Evolutionary conservation across 2,329 filamentous ascomycete species (phyloP).

Genomic region (Rutstroemia sp.): DNA sequence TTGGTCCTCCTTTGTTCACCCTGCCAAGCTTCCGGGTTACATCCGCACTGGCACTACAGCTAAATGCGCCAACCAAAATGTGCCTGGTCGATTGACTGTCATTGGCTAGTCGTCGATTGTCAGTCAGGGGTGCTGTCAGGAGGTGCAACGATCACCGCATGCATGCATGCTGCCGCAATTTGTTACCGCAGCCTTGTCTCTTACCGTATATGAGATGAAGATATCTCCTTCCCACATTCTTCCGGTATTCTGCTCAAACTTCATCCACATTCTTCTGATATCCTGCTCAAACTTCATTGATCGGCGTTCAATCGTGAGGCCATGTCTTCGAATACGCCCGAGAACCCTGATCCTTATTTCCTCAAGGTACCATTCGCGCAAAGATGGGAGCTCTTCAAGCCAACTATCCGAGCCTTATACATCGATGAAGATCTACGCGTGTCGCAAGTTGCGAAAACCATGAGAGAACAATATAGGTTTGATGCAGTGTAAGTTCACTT

Average conservation of each 20-base stretch:
- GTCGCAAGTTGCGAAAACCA: not conserved
- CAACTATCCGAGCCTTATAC: not conserved
- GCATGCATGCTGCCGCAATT: not conserved
- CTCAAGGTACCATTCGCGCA: not conserved
- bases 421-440: not conserved
- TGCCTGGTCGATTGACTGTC: not conserved
- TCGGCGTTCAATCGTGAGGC: not conserved
- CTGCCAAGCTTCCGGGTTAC: not conserved
- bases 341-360: not conserved
- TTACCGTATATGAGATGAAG: not conserved
- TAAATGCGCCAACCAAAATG: not conserved
- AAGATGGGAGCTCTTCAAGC: not conserved
- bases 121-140: not conserved
- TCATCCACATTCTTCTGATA: too few species aligned
- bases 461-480: not conserved
- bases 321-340: not conserved
- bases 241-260: not conserved
- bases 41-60: not conserved
- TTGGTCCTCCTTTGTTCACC: too few species aligned
- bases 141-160: not conserved
- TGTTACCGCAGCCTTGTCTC: not conserved
- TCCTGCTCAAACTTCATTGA: not conserved
- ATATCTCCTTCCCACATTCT: not conserved
- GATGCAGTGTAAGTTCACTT: not conserved
- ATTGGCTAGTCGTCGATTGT: not conserved